Percentiles rank a stretch among this genome's conserved stretches.
Conservation (phyloP, 768 basidiomycete species). For the Psilocybe tampanensis region DNA sequence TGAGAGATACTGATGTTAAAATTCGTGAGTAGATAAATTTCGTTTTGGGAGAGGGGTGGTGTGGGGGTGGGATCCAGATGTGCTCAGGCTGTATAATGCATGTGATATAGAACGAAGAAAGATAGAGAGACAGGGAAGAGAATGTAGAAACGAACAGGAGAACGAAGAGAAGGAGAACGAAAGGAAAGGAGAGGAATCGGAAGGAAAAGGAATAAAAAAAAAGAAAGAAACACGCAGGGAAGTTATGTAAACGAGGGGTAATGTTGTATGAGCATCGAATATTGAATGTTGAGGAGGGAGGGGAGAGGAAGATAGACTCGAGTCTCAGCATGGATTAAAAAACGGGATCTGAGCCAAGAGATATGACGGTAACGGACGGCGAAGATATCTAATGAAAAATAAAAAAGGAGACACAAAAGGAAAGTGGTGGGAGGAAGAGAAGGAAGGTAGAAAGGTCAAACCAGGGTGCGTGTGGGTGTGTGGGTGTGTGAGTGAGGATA, state of each 20-base stretch:
- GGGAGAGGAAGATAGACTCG: neutral
- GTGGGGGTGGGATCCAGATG: too few relatives aligned
- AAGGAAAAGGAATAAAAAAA: neutral
- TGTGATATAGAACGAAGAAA: neutral
- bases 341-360: neutral
- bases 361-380: neutral
- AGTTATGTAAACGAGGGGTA: too few relatives aligned
- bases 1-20: conserved; percentile 3
- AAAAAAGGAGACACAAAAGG: neutral
- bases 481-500: conserved; percentile 3
- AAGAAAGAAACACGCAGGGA: neutral
- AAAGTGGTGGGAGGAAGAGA: neutral
- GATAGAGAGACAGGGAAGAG: neutral
- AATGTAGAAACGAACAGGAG: neutral
- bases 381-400: neutral
- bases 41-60: too few relatives aligned
- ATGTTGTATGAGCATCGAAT: too few relatives aligned
- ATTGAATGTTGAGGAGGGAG: neutral
- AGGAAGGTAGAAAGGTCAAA: neutral
- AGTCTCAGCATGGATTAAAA: neutral
- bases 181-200: neutral
- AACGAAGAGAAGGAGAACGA: neutral
- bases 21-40: conserved; percentile 8
- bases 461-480: neutral
- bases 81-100: neutral